Conservation (phyloP, 2,329 filamentous ascomycete species). For the Nemania sp. region DNA sequence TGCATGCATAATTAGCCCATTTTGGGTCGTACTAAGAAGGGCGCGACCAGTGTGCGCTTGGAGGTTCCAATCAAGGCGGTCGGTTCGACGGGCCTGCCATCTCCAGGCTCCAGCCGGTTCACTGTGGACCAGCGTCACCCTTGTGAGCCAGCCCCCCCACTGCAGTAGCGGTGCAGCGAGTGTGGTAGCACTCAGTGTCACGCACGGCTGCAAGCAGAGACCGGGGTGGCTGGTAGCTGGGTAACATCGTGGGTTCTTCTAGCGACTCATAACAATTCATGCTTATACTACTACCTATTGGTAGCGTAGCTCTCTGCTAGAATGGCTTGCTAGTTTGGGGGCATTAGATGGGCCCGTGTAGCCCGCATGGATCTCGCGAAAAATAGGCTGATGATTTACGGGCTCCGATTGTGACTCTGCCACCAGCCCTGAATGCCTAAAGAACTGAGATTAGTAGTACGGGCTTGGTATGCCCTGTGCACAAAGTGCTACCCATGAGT, state of each 20-base stretch:
- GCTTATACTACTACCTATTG: not conserved
- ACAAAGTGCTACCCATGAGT: not conserved
- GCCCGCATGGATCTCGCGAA: constrained; percentile 32
- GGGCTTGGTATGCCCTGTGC: not conserved
- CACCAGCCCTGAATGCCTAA: constrained; percentile 32
- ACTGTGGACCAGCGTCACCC: constrained; percentile 29
- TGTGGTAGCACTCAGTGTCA: constrained; percentile 40
- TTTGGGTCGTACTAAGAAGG: constrained; percentile 33
- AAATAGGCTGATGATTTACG: constrained; percentile 27
- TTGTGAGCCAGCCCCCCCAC: constrained; percentile 38
- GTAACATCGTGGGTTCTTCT: constrained; percentile 27
- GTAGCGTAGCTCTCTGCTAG: constrained; percentile 31
- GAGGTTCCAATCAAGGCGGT: constrained; percentile 49
- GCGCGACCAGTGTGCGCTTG: constrained; percentile 49
- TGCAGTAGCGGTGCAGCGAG: constrained; percentile 37
- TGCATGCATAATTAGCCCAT: constrained; percentile 41
- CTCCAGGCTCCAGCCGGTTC: constrained; percentile 37
- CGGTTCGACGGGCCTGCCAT: constrained; percentile 34
- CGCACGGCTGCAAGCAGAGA: constrained; percentile 37
- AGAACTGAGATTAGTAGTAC: constrained; percentile 15
- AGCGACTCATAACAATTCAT: constrained; percentile 36
- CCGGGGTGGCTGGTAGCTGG: constrained; percentile 30
- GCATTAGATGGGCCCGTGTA: constrained; percentile 27
- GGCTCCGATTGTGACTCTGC: constrained; percentile 33
- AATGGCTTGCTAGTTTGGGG: constrained; percentile 43